Base-by-base conservation (phyloP, 2,329 filamentous ascomycete species). In the Chaetothyriales sp. region DNA sequence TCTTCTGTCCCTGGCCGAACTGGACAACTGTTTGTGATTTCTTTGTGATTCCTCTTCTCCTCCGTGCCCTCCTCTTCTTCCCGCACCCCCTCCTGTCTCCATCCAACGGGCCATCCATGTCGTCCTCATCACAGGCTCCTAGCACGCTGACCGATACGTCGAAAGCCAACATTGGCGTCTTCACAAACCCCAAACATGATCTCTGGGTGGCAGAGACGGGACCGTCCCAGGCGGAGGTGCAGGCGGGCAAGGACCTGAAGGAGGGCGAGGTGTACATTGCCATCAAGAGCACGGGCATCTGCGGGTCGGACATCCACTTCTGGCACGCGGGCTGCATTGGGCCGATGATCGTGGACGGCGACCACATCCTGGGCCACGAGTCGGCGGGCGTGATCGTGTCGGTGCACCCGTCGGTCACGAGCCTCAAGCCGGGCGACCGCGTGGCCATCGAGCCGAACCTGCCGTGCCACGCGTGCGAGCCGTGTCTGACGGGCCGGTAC, bases 301-400 rank as follows among this genome's bases (percentile, higher is more conserved):
- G 92, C 74, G 90, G 90, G 52, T 94, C 86, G 54, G 89, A 95
- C 68, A 83, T 96, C 51, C 90, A 96, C 71, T 96, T 96, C 74
- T 96, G 90, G 90, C 86, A 93, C 65, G 84, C 84, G 47, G 90
- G 90, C 59, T 86, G 85, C 72, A 96, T 96, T 65, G 90, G 90
- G 25, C 89, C 89, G 59, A 95, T 95, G 89, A 83, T 95, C 56
- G 90, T 96, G 46, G 77, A 78, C 59, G 84, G 78, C 63, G 83
- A 89, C 63, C 90, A 95, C 68, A 88, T 95, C 63, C 81, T 96
- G 18, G 90, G 90, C 59, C 90, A 96, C 73, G 90, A 96, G 71
- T 92, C 87, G 43, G 90, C 89, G 56, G 81, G 74, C 43, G 83
- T 67, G 62, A 70, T 95, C 53, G 77, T 95, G 59, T 84, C 88